Conservation (phyloP, 2,329 filamentous ascomycete species). For the Cyphellophora europaea region DNA sequence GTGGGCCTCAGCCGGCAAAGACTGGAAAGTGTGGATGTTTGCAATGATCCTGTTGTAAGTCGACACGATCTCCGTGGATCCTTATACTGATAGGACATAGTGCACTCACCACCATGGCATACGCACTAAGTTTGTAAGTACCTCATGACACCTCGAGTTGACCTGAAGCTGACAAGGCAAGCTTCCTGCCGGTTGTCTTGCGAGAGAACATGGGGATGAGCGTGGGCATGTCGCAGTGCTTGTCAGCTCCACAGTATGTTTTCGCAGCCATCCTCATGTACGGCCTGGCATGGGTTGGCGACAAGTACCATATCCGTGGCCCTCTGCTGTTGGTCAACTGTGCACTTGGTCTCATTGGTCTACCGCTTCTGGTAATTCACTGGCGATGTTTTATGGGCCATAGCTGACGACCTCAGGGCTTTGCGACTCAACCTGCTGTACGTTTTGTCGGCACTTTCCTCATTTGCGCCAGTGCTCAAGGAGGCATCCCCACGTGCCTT, state of each 20-base stretch:
- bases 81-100: constrained; percentile 26
- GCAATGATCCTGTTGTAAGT: constrained; percentile 35
- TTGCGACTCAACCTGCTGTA: constrained; percentile 42
- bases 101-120: constrained; percentile 62
- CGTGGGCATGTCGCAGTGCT: constrained; percentile 56
- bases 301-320: constrained; percentile 57
- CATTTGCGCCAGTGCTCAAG: constrained; percentile 62
- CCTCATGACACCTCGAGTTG: no score
- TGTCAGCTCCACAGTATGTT: constrained; percentile 60
- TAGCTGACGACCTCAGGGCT: constrained; percentile 46
- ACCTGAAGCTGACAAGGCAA: no score
- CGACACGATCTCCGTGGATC: neutral
- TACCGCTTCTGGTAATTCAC: constrained; percentile 38
- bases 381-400: neutral
- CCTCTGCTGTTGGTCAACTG: constrained; percentile 59
- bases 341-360: constrained; percentile 55
- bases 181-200: constrained; percentile 71
- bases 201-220: constrained; percentile 53
- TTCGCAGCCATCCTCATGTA: constrained; percentile 54
- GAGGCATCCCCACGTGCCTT: constrained; percentile 64
- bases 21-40: constrained; percentile 47
- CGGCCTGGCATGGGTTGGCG: constrained; percentile 51
- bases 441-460: constrained; percentile 69
- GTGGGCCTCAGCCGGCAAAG: constrained; percentile 36
- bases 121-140: constrained; percentile 54